Base-by-base conservation (phyloP, 805 yeast species). In the Wickerhamiella bombiphila region DNA sequence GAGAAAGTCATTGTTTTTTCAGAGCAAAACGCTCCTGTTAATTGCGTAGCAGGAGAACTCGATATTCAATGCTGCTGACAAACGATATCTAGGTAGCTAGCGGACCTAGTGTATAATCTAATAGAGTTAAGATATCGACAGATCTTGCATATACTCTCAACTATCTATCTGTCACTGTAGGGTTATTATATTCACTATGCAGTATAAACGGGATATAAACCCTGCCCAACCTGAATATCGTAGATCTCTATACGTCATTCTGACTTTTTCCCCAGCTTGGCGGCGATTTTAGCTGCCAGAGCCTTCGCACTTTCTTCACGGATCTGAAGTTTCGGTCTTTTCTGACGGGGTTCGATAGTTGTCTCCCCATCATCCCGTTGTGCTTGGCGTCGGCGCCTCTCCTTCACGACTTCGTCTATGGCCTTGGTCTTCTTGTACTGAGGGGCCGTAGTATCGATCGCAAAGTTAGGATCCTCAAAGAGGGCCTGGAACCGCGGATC, bases 371-470 rank as follows among this genome's bases (percentile, higher is more conserved):
- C 15, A 13, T 19, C 34, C 7, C 13, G 21, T 4, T 5, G 15
- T 16, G 34, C 38, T 16, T 40, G 43, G 4, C 65, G 52, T 29
- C 51, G 47, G 19, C 63, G 51, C 21, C 94, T 70, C 58, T 85
- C 94, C 32, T 72, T 66, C 62, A 91, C 59, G 40, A 91, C 70
- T 56, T 76, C 68, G 54, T 77, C 76, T 94, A 88, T 86, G 19
- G 91, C 83, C 14, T 72, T 63, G 1, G 97, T 86, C 58, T 77
- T 74, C 62, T 80, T 85, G 66, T 72, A 88, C 55, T 82, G 94
- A n/a, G 93, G 80, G 52, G 69, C 74, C 16, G 93, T 76, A 17
- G 96, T 93, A 59, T 93, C 98, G 54, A 93, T 85, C 9, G 95
- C 95, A 59, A 74, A 91, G 44, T 79, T 91, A 45, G 81, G 94